Evolutionary conservation across 1,139 yeast genomes (phyloP), one percentile per base, ranked within the genome.

Genomic region (Sugiyamaella sp.): DNA sequence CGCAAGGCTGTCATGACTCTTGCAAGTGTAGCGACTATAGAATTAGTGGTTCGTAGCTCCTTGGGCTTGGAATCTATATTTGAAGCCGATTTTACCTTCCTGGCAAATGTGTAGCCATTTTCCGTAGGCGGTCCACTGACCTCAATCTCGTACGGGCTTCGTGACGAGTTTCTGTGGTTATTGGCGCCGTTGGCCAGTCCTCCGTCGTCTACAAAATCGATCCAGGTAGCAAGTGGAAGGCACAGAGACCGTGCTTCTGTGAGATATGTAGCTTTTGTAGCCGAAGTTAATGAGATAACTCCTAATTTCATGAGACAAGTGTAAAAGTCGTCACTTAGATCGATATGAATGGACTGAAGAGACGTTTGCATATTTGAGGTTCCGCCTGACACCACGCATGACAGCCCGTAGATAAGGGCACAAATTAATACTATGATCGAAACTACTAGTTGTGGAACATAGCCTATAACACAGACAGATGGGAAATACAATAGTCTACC

Each of bases 191-290:
- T 20, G 14, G 17, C 14, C 14, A 25, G 24, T 2, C 49, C 35
- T 14, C 48, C 49, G 10, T 43, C 52, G 27, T 55, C 57, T 5
- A 44, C 51, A 24, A 27, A 39, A 54, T 84, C 89, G 9, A 85
- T 60, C 84, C 87, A 86, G 0, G 89, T 85, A n/a, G 73, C 71
- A 4, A 69, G 66, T 14, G 81, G 81, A 24, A 79, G 66, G 0
- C 71, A 69, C 2, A 86, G 71, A n/a, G 76, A 65, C 38, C 82
- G 74, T 20, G 80, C 72, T 62, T 85, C 90, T 41, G 81, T 78
- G 35, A 84, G 78, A 65, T 84, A 86, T 57, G 86, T 82, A 16
- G 84, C 80, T 57, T 78, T 80, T 1, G 88, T 85, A 0, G 88
- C 85, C 58, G 85, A 82, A 8, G 85, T 80, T 35, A 85, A 77